Base-by-base conservation (phyloP, 495 filamentous ascomycete genomes). In the Xylaria palmicola region DNA sequence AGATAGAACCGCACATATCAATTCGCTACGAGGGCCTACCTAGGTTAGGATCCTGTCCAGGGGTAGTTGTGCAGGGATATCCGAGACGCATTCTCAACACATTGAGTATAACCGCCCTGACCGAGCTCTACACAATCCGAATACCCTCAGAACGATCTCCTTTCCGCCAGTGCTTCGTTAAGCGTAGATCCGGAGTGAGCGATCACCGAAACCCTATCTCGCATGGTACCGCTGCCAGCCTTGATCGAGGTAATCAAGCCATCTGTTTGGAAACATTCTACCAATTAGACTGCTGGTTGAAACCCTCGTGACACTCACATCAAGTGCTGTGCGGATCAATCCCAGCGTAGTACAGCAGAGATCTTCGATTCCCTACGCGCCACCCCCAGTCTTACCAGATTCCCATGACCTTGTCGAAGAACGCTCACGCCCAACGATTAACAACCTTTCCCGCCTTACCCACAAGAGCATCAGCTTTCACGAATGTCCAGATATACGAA, bases 1-100 rank as follows among this genome's bases (percentile, higher is more conserved):
- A 57, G 39, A 45, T 20, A 44, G 32, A 37, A 27, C 62, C 62
- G 66, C 68, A 66, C 68, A 71, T 68, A 62, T 50, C 54, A 40
- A 50, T 64, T 55, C 65, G 60, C 29, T 41, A 12, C 55, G 15
- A 54, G 44, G 41, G 40, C 30, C 29, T 41, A 12, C 55, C 22
- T 48, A 36, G 41, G 40, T 20, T 63, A 68, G 63, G 27, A 30
- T 26, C 39, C 50, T 45, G 15, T 45, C 59, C 50, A 61, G 59
- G 69, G 69, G 69, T 64, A 49, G 37, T 49, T 3, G 17, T 22
- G 62, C 69, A 72, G 66, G 69, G 68, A 57, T 64, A n/a, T 68
- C 75, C 71, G 74, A 81, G 75, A 81, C 77, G 47, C 72, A 75
- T 69, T 73, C 72, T 76, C 75, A 75, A 77, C 75, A 72, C 61